Conservation (phyloP, 2,329 filamentous ascomycete species). For the Epichloe gansuensis region DNA sequence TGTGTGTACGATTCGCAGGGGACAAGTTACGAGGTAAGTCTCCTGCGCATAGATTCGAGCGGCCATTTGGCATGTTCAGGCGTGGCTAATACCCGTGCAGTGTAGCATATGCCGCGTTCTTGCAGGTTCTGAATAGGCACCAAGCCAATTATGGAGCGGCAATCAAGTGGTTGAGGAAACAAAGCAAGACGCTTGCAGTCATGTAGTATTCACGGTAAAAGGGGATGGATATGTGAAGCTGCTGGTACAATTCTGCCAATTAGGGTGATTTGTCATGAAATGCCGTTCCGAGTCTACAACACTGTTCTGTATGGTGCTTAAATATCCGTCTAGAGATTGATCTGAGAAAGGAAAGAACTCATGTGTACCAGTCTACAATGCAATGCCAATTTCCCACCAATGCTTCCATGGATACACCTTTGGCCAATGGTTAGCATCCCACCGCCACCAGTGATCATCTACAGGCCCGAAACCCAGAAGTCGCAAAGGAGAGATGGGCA, state of each 20-base stretch:
- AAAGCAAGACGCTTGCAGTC: constrained; percentile 20
- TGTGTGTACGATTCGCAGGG: constrained; percentile 44
- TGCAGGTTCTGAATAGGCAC: constrained; percentile 51
- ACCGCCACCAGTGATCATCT: constrained; percentile 56
- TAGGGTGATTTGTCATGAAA: not conserved
- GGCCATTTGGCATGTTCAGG: not conserved
- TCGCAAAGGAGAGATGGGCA: constrained; percentile 63
- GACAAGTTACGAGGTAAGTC: constrained; percentile 48
- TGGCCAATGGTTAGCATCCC: constrained; percentile 40
- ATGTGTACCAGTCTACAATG: constrained; percentile 12
- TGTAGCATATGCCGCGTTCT: constrained; percentile 59
- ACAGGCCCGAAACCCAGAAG: constrained; percentile 48
- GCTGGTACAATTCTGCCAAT: not conserved
- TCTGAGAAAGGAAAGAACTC: not conserved
- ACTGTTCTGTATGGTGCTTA: not conserved
- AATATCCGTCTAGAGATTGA: not conserved
- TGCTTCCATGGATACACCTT: constrained; percentile 43
- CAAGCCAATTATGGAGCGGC: constrained; percentile 56
- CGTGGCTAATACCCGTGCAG: constrained; percentile 22
- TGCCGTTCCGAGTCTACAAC: not conserved
- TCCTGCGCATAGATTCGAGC: not conserved
- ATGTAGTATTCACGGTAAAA: not conserved
- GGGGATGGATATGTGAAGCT: not conserved
- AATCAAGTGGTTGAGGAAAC: constrained; percentile 52
- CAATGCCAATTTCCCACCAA: constrained; percentile 44